A percentile compares a stretch with the other conserved stretches of the same genome.
These are phyloP conservation scores for Trichophyton benhamiae DNA, from an alignment of 2,329 filamentous ascomycete species.

Conservation along the genomic window DNA sequence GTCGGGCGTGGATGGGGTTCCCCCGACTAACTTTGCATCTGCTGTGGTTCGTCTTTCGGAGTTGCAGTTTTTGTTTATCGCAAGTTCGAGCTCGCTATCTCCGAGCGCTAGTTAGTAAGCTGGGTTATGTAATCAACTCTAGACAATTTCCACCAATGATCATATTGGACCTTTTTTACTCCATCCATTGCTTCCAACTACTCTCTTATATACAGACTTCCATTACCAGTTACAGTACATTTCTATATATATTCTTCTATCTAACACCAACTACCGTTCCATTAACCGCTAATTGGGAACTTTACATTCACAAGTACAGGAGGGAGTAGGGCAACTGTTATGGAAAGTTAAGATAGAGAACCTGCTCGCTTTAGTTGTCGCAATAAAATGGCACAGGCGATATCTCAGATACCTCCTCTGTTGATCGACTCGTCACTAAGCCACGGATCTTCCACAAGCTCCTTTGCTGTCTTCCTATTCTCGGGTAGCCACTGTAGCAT, in stretches of 20 bases:
- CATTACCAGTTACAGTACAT: too few species aligned
- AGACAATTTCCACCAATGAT: background rate
- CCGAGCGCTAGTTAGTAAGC: background rate
- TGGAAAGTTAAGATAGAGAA: background rate
- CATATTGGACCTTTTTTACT: too few species aligned
- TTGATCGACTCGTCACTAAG: background rate
- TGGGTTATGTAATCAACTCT: background rate
- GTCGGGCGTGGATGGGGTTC: background rate
- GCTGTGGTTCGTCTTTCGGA: background rate
- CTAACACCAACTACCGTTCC: too few species aligned
- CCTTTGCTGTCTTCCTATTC: conserved; percentile 20
- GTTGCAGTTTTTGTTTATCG: background rate
- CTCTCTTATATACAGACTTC: too few species aligned
- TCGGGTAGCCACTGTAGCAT: conserved; percentile 26
- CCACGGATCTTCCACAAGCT: conserved; percentile 23
- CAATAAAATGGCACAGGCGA: background rate
- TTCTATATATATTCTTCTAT: too few species aligned
- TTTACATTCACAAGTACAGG: too few species aligned
- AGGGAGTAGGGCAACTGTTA: too few species aligned
- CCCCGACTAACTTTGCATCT: background rate
- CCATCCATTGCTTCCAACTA: too few species aligned
- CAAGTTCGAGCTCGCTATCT: background rate
- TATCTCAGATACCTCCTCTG: background rate
- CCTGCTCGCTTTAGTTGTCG: background rate
- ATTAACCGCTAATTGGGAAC: too few species aligned